Conservation (phyloP, 257 asterid species). For the Solanum rostratum region DNA sequence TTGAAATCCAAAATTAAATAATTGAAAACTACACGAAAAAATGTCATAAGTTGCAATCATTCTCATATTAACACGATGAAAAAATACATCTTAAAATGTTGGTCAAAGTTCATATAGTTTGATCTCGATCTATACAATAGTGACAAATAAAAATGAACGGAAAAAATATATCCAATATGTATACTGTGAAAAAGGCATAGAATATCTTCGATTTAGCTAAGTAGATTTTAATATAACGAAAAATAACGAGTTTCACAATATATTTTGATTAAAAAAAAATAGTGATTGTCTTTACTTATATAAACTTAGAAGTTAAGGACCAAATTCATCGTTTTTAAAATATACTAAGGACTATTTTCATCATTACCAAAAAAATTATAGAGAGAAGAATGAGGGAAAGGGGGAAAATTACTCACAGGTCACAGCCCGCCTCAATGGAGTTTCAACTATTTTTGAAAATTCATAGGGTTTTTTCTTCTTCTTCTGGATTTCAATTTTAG, state of each 20-base stretch:
- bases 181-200: background rate
- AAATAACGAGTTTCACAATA: background rate
- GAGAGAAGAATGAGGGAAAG: background rate
- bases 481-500: background rate
- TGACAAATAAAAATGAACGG: too few relatives aligned
- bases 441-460: background rate
- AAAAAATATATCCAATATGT: background rate
- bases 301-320: background rate
- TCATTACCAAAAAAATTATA: background rate
- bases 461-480: background rate
- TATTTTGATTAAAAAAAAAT: background rate
- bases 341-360: background rate
- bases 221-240: background rate
- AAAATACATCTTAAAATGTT: too few relatives aligned
- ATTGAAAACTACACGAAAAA: too few relatives aligned
- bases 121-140: too few relatives aligned
- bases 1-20: too few relatives aligned
- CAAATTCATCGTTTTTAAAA: background rate
- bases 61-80: too few relatives aligned
- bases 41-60: too few relatives aligned
- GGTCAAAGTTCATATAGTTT: too few relatives aligned
- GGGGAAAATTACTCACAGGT: background rate
- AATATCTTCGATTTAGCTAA: background rate
- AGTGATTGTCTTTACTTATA: background rate
- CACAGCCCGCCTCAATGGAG: background rate